These are phyloP conservation scores for Xylariaceae sp. DNA, from an alignment of 2,329 filamentous ascomycete species.

Conservation along the genomic window DNA sequence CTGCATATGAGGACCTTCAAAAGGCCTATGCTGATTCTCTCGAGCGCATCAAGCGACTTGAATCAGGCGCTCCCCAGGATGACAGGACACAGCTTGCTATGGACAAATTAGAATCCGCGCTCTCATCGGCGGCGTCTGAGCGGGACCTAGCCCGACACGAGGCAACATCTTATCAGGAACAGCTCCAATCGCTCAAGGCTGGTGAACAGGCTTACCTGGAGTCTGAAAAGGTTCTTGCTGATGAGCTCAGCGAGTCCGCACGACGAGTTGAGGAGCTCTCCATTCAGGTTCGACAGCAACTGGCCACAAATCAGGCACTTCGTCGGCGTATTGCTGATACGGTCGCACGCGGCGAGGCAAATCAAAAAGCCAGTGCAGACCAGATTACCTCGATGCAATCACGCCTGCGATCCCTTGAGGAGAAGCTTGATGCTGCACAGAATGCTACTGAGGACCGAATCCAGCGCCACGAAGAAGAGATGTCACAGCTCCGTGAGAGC, in stretches of 20 bases:
- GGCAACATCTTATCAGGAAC: constrained; percentile 55
- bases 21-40: constrained; percentile 64
- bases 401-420: constrained; percentile 76
- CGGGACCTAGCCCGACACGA: constrained; percentile 68
- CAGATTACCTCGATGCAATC: constrained; percentile 82
- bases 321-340: constrained; percentile 73
- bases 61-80: constrained; percentile 45
- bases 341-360: constrained; percentile 76
- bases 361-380: constrained; percentile 73
- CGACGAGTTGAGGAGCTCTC: constrained; percentile 76
- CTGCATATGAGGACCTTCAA: constrained; percentile 71
- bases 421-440: constrained; percentile 77
- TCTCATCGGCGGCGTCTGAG: constrained; percentile 66
- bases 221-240: constrained; percentile 60
- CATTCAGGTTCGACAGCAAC: constrained; percentile 71
- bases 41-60: constrained; percentile 61
- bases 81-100: constrained; percentile 60
- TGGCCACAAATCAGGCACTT: constrained; percentile 71
- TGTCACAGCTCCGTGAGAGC: constrained; percentile 69
- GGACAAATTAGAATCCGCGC: constrained; percentile 61
- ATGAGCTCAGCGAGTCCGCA: constrained; percentile 69
- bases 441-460: constrained; percentile 82
- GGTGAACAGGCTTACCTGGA: constrained; percentile 53
- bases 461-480: constrained; percentile 79
- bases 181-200: constrained; percentile 54